Percentiles rank a stretch among this genome's conserved stretches.
These are phyloP conservation scores for Podospora bellae-mahoneyi DNA, from an alignment of 495 filamentous ascomycete species.

Conservation along the genomic window DNA sequence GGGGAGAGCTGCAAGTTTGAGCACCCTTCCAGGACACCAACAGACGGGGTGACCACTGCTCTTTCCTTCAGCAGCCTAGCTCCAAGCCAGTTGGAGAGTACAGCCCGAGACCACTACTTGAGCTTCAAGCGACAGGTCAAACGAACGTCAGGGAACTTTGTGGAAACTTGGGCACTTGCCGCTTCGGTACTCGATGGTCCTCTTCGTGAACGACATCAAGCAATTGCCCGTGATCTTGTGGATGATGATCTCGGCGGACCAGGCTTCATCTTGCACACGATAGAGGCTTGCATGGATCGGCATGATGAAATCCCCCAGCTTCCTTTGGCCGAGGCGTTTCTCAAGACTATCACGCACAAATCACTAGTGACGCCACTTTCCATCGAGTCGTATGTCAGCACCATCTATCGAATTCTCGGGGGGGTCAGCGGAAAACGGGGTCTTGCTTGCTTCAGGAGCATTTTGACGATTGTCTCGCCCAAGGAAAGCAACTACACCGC, in stretches of 20 bases:
- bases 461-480: too few species aligned
- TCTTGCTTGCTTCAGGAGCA: neutral
- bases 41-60: too few species aligned
- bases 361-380: constrained; percentile 12
- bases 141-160: too few species aligned
- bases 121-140: too few species aligned
- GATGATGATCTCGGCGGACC: constrained; percentile 18
- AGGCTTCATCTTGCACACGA: neutral
- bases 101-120: too few species aligned
- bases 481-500: neutral
- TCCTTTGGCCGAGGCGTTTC: neutral
- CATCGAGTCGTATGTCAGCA: constrained; percentile 13
- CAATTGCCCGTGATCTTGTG: constrained; percentile 13
- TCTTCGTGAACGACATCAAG: constrained; percentile 10
- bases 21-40: too few species aligned
- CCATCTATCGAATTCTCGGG: constrained; percentile 16
- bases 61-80: too few species aligned
- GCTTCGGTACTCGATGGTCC: neutral
- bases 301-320: neutral
- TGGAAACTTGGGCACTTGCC: constrained; percentile 4
- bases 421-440: constrained; percentile 14
- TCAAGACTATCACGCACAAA: constrained; percentile 11
- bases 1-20: too few species aligned
- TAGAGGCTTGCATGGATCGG: constrained; percentile 2
- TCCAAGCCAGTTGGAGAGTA: too few species aligned